These are phyloP conservation scores for Exophiala sp. DNA, from an alignment of 2,329 filamentous ascomycete species.

Conservation along the genomic window DNA sequence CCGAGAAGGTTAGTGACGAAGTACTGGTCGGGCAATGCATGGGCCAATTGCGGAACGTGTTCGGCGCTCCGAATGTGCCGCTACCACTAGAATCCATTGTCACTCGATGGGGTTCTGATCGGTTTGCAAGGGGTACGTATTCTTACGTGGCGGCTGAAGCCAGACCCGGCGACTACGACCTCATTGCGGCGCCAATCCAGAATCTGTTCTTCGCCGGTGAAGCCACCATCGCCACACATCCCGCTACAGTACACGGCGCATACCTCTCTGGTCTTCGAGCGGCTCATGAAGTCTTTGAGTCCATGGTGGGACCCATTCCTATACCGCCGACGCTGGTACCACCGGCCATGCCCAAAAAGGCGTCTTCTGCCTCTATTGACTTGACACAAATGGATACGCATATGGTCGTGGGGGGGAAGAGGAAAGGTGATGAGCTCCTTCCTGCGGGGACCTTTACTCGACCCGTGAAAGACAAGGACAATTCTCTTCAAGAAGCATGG, in stretches of 20 bases:
- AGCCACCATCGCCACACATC: constrained; percentile 91
- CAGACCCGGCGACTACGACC: constrained; percentile 79
- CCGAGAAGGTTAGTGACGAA: constrained; percentile 69
- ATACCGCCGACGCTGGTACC: constrained; percentile 68
- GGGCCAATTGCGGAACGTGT: constrained; percentile 68
- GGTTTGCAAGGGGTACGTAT: constrained; percentile 89
- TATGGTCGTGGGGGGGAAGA: constrained; percentile 27
- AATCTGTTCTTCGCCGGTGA: constrained; percentile 94
- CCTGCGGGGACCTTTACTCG: constrained; percentile 27
- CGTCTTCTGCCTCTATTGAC: constrained; percentile 32
- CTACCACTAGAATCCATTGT: constrained; percentile 78
- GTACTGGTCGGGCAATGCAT: constrained; percentile 76
- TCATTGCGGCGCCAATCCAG: constrained; percentile 76
- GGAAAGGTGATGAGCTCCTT: constrained; percentile 28
- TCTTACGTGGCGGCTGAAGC: constrained; percentile 85
- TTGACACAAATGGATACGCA: constrained; percentile 31
- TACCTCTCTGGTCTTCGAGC: constrained; percentile 89
- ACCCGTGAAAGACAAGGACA: constrained; percentile 28
- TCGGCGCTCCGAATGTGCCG: constrained; percentile 59
- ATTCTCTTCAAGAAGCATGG: constrained; percentile 44
- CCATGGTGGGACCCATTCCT: constrained; percentile 73
- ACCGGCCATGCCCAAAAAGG: constrained; percentile 45
- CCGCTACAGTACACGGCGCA: constrained; percentile 92
- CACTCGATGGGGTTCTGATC: constrained; percentile 86
- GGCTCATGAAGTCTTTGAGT: constrained; percentile 76